Conservation (phyloP, 352 stramenopile genomes). For the Vaucheria bursata region DNA sequence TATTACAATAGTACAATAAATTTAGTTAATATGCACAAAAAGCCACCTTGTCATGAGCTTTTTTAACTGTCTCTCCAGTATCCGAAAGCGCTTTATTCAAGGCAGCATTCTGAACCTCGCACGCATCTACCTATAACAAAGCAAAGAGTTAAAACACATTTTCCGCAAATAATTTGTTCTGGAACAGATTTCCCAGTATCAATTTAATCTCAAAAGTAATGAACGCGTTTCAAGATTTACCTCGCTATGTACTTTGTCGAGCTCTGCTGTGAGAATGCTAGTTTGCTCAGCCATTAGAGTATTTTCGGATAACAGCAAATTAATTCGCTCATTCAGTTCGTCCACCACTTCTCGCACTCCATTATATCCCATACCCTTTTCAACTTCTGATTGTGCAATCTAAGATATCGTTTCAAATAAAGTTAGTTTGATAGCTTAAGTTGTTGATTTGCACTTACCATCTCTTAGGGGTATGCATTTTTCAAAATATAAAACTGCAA, state of each 20-base stretch:
- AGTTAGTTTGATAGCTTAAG: too few species aligned
- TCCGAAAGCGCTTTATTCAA: conserved; percentile 31
- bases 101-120: conserved; percentile 32
- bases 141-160: too few species aligned
- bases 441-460: too few species aligned
- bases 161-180: too few species aligned
- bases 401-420: background rate
- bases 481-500: too few species aligned
- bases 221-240: too few species aligned
- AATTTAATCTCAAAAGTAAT: too few species aligned
- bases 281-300: conserved; percentile 50
- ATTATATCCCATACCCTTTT: conserved; percentile 11
- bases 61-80: conserved; percentile 15
- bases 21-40: too few species aligned
- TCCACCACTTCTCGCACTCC: conserved; percentile 35
- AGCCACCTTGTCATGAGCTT: conserved; percentile 8
- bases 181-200: too few species aligned
- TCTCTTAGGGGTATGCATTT: too few species aligned
- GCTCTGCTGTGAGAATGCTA: conserved; percentile 41
- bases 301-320: conserved; percentile 52
- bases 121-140: conserved; percentile 3
- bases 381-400: conserved; percentile 28
- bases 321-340: conserved; percentile 45
- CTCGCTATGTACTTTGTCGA: conserved; percentile 41
- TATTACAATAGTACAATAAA: too few species aligned